A percentile compares a stretch with the other conserved stretches of the same genome.
Conservation (phyloP, 2,329 filamentous ascomycete species). For the Albophoma yamanashiensis region DNA sequence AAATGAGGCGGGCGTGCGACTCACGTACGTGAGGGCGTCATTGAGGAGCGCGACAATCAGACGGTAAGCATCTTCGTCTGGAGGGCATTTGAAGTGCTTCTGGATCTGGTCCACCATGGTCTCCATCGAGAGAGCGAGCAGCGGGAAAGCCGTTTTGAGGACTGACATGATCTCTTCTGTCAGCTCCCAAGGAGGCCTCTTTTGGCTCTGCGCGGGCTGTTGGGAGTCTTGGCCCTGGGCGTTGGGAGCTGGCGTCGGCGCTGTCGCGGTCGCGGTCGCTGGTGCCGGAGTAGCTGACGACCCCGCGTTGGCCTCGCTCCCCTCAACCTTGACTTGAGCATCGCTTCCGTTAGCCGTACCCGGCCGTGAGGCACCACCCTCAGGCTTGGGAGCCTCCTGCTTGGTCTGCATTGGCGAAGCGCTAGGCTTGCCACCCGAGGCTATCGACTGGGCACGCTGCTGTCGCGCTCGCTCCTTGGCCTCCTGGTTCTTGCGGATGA, state of each 20-base stretch:
- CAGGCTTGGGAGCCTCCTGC: constrained; percentile 33
- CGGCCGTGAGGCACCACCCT: constrained; percentile 32
- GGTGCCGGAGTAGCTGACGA: constrained; percentile 13
- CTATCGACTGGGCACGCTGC: constrained; percentile 34
- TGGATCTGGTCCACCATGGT: constrained; percentile 99
- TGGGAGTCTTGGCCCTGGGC: constrained; percentile 11
- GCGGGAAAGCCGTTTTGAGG: constrained; percentile 91
- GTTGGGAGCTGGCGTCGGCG: constrained; percentile 4
- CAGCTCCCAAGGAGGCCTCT: constrained; percentile 89
- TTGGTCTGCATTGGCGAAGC: constrained; percentile 41
- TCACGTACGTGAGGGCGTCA: constrained; percentile 87
- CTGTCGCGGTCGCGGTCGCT: constrained; percentile 16
- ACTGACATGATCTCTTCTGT: constrained; percentile 93
- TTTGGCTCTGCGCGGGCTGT: constrained; percentile 26
- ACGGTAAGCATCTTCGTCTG: constrained; percentile 94
- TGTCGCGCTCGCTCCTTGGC: constrained; percentile 54
- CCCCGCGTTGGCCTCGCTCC: constrained; percentile 21
- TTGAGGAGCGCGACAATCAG: constrained; percentile 96
- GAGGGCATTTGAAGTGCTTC: constrained; percentile 98
- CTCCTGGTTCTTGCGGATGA: constrained; percentile 83
- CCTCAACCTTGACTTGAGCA: constrained; percentile 34
- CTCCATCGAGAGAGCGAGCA: constrained; percentile 95
- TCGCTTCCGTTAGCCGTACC: constrained; percentile 39
- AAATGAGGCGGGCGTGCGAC: constrained; percentile 75
- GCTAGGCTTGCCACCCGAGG: constrained; percentile 32